A percentile compares a stretch with the other conserved stretches of the same genome.
phyloP scores from a whole-genome alignment of 768 basidiomycete species.

The Pholiota conissans region DNA sequence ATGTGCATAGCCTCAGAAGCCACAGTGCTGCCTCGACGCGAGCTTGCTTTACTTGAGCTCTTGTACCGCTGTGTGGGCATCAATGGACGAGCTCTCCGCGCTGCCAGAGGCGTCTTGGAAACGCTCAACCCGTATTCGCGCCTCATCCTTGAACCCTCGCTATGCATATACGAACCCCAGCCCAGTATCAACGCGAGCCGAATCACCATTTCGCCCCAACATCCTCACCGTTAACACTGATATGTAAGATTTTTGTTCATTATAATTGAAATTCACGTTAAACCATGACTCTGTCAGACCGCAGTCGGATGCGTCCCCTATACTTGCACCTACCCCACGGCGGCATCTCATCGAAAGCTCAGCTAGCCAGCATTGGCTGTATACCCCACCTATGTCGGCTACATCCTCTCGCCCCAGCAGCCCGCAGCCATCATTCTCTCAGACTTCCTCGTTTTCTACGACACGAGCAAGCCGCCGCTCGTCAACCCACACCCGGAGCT shows the following conservation, averaged over 20 bases:
- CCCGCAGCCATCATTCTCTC: constrained; percentile 2
- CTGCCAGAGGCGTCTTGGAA: constrained; percentile 35
- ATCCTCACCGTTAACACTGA: constrained; percentile 12
- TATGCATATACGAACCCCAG: constrained; percentile 28
- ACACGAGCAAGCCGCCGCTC: constrained; percentile 2
- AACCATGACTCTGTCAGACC: not conserved
- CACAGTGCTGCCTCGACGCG: too few species aligned
- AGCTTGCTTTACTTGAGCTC: too few species aligned
- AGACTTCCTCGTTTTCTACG: not conserved
- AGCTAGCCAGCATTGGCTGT: constrained; percentile 63
- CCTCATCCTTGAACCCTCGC: constrained; percentile 30
- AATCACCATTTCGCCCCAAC: constrained; percentile 11
- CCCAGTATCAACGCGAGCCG: constrained; percentile 23
- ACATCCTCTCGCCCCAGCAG: constrained; percentile 41
- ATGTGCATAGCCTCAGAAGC: too few species aligned
- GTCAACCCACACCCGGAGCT: constrained; percentile 26
- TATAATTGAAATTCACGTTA: not conserved
- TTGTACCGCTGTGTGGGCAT: not conserved
- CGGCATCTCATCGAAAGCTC: constrained; percentile 62
- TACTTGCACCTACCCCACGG: constrained; percentile 66
- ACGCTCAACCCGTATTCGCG: constrained; percentile 27
- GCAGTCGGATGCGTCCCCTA: constrained; percentile 31
- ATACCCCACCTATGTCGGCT: constrained; percentile 43
- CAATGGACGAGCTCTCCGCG: constrained; percentile 41
- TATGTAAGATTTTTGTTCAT: constrained; percentile 14